Base-by-base conservation (phyloP, 2,329 filamentous ascomycete genomes). In the Aspergillus candidus region DNA sequence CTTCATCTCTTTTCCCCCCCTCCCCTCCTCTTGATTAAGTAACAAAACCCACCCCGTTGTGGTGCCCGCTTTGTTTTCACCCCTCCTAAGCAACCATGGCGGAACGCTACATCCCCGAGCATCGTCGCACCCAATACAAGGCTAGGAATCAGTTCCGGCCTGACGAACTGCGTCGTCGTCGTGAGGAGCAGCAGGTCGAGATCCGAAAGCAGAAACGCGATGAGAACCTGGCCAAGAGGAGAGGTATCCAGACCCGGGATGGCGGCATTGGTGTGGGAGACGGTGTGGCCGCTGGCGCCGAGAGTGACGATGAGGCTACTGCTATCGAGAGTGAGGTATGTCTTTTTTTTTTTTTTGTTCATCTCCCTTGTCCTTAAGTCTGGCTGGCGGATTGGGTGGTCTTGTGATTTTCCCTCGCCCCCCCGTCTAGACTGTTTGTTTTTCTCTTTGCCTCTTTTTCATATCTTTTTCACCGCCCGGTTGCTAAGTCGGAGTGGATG, bases 111-210 rank as follows among this genome's bases (percentile, higher is more conserved):
- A 98, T 98, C 66, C 93, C 93, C 70, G 93, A 98, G 77, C 93
- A 98, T 78, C 89, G 93, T 71, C 90, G 93, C 68, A 96, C 88
- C 56, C 90, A 95, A 76, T 98, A 95, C 84, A 98, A 98, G 85
- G 93, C 93, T 44, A 96, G 96, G 81, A 91, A 88, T 73, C 88
- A 88, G 64, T 97, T 98, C 80, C 96, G 96, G 82, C 91, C 91
- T 61, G 93, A 98, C 70, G 93, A 98, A 77, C 84, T 98, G 56
- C 88, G 93, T 68, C 90, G 93, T 65, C 93, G 93, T 68, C 93
- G 93, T 67, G 93, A 98, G 71, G 93, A 98, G 74, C 90, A 96
- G 72, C 93, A 97, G 75, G 93, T 98, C 56, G 93, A 98, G 76
- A 98, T 98, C 66, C 85, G 93, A 69, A 95, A 94, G 76, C 88